phyloP scores from a whole-genome alignment of 2,329 filamentous ascomycete genomes.

The Cercospora sesami region DNA sequence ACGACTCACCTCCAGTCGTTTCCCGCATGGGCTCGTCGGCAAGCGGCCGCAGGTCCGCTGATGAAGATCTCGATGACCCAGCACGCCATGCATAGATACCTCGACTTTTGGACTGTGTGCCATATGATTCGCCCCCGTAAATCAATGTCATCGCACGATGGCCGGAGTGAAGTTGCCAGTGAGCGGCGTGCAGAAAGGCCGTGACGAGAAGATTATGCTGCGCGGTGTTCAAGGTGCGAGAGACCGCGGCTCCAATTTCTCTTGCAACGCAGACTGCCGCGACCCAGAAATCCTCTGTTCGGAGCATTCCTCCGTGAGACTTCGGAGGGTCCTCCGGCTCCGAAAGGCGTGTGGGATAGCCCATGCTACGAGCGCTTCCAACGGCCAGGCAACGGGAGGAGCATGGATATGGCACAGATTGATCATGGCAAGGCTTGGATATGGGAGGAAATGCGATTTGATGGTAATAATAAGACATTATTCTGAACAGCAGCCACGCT shows the following conservation, averaged over 20 bases:
- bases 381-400: background rate
- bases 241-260: background rate
- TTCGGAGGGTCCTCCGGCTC: background rate
- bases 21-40: background rate
- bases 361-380: background rate
- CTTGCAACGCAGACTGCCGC: background rate
- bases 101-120: background rate
- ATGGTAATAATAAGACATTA: background rate
- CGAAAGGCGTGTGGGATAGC: background rate
- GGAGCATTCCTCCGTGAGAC: background rate
- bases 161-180: background rate
- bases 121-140: background rate
- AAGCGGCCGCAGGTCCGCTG: background rate
- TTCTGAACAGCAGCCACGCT: background rate
- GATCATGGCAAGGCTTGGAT: background rate
- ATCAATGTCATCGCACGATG: background rate
- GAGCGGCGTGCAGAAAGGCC: background rate
- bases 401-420: background rate
- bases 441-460: background rate
- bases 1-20: background rate
- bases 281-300: background rate
- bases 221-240: background rate
- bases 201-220: background rate
- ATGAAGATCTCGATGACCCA: background rate
- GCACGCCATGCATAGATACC: background rate